Evolutionary conservation across 495 filamentous ascomycete species (phyloP).

Genomic region (Xylaria venustula): DNA sequence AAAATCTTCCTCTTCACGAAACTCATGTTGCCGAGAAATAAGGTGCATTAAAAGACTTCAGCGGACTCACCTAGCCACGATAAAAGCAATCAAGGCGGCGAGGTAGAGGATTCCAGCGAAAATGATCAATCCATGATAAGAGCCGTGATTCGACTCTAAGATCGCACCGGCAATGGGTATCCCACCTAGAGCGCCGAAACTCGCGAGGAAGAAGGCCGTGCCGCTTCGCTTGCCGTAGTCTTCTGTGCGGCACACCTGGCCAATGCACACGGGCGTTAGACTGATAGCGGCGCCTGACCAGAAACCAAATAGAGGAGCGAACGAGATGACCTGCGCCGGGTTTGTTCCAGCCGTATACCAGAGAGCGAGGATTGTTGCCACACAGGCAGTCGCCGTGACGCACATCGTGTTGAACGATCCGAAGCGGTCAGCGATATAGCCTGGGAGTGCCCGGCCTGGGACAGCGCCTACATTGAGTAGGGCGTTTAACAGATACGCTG

Average conservation of each 20-base stretch:
- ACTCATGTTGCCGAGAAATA: too few relatives aligned
- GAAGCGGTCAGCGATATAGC: constrained; percentile 66
- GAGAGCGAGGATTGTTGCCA: constrained; percentile 67
- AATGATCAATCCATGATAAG: constrained; percentile 61
- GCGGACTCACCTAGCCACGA: neutral
- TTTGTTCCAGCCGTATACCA: constrained; percentile 73
- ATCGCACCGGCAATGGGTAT: constrained; percentile 85
- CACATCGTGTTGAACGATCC: constrained; percentile 53
- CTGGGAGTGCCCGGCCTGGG: constrained; percentile 69
- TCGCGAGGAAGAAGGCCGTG: constrained; percentile 84
- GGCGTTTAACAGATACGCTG: constrained; percentile 62
- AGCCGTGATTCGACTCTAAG: constrained; percentile 41
- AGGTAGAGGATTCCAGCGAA: constrained; percentile 40
- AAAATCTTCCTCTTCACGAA: too few relatives aligned
- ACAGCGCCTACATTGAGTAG: constrained; percentile 57
- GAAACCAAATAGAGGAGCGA: constrained; percentile 79
- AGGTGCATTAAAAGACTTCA: too few relatives aligned
- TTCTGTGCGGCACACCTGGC: constrained; percentile 83
- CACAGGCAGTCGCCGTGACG: constrained; percentile 59
- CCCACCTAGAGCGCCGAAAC: constrained; percentile 82
- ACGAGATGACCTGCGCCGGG: constrained; percentile 64
- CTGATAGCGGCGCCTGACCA: constrained; percentile 81
- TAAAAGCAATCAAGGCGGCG: constrained; percentile 4
- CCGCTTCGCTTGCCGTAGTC: constrained; percentile 84
- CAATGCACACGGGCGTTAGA: constrained; percentile 84